Evolutionary conservation across 495 filamentous ascomycete genomes (phyloP), one percentile per base, ranked within the genome.

Genomic region (Bacidia gigantensis): DNA sequence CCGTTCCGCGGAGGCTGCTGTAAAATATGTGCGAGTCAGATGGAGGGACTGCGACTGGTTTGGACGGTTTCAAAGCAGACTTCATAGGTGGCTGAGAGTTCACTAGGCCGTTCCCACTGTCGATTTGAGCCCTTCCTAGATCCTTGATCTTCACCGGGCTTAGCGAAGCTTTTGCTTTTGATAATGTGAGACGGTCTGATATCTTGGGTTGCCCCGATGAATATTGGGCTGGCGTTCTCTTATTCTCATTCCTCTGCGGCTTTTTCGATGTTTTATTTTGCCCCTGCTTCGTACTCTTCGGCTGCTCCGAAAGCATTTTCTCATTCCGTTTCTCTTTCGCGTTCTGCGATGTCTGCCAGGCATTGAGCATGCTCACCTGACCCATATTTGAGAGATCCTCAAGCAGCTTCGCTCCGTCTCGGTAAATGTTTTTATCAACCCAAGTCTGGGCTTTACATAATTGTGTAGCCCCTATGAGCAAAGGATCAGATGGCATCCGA

Each of bases 1-100:
- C 76, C 0, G 87, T 94, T 7, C 86, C 87, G 47, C 88, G 64
- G 41, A 96, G 72, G 45, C 67, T 71, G 0, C 86, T 81, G 41
- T 72, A 65, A 12, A 73, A 67, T 7, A 93, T 71, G 3, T 77
- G 72, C 2, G 78, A 83, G 11, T 69, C 60, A 0, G 61, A 20
- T 0, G 70, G 58, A 1, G 81, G 58, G 10, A 60, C 56, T 39
- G 58, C 26, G 2, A 43, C 21, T 3, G 44, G 18, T 17, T 20
- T 49, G 2, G 10, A 53, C 7, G 21, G 26, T 40, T 62, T 62
- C 12, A 62, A 43, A 2, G 57, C 57, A 18, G 60, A 60, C 44
- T 62, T 60, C 12, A 62, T 18, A 14, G 45, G 25, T n/a, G 26
- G 43, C 12, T 55, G 2, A 51, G 26, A 17, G 11, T 10, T 24